A percentile compares a stretch with the other conserved stretches of the same genome.
Evolutionary conservation across 331 rosid genomes (phyloP).

Genomic region (Acacia concinna): DNA sequence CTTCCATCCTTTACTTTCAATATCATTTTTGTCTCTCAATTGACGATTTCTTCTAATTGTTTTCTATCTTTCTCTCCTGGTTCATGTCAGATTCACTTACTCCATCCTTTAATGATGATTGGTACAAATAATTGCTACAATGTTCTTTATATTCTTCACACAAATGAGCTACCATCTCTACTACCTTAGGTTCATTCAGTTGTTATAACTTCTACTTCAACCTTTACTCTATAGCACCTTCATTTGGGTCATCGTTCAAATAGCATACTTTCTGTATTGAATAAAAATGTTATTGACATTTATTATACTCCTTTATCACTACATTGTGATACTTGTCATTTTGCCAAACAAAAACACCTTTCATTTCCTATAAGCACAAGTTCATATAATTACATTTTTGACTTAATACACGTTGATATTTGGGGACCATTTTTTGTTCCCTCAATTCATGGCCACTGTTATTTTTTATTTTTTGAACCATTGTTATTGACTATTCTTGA

Average conservation of each 20-base stretch:
- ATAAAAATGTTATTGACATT: neutral
- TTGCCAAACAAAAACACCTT: neutral
- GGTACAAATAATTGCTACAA: neutral
- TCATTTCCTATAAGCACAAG: neutral
- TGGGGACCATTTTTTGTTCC: neutral
- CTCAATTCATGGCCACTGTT: neutral
- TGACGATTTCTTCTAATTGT: neutral
- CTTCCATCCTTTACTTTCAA: too few species aligned
- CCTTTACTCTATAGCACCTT: neutral
- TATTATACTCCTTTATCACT: neutral
- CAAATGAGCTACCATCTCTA: neutral
- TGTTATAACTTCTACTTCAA: neutral
- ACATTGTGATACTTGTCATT: neutral
- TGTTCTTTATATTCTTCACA: neutral
- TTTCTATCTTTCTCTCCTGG: neutral
- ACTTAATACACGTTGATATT: neutral
- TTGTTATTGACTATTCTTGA: neutral
- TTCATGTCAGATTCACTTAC: neutral
- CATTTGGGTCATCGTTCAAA: neutral
- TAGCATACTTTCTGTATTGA: too few species aligned
- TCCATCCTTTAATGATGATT: neutral
- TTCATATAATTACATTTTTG: neutral
- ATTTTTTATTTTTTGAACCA: neutral
- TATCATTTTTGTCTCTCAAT: neutral
- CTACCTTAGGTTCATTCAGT: too few species aligned